Percentiles rank a stretch among this genome's conserved stretches.
Evolutionary conservation across 1,284 basidiomycete genomes (phyloP).

Genomic region (Heterobasidion occidentale): DNA sequence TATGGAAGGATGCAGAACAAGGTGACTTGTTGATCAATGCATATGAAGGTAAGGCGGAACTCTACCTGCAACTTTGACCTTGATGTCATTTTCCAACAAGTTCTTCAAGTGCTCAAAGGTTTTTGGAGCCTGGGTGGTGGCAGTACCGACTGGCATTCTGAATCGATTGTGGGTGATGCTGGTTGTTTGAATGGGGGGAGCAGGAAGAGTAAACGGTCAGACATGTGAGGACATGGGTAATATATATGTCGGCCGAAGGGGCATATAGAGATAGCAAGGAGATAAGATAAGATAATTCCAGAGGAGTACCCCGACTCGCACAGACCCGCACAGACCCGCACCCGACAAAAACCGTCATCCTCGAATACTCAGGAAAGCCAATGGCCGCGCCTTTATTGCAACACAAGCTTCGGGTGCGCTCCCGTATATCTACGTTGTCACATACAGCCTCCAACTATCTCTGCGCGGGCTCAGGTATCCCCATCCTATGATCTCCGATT

Average conservation of each 20-base stretch:
- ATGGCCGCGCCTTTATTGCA: not conserved
- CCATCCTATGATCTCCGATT: not conserved
- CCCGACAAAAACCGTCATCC: too few relatives aligned
- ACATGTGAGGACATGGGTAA: not conserved
- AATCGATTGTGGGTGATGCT: not conserved
- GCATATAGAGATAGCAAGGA: not conserved
- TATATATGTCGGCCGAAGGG: not conserved
- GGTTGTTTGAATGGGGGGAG: not conserved
- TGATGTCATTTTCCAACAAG: constrained; percentile 60
- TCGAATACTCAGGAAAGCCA: not conserved
- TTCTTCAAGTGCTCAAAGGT: constrained; percentile 50
- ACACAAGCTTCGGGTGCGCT: constrained; percentile 6
- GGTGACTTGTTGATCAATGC: too few relatives aligned
- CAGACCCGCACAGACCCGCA: too few relatives aligned
- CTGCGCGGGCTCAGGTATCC: constrained; percentile 10
- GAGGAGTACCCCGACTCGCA: too few relatives aligned
- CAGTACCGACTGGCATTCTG: constrained; percentile 10
- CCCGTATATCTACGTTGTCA: constrained; percentile 9
- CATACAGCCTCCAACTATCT: constrained; percentile 5
- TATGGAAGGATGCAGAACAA: constrained; percentile 16
- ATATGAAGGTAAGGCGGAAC: constrained; percentile 14
- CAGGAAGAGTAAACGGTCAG: not conserved
- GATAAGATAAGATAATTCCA: not conserved
- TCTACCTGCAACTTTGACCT: constrained; percentile 88
- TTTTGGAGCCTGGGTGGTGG: constrained; percentile 43